Percentiles rank a stretch among this genome's conserved stretches.
Evolutionary conservation across 495 filamentous ascomycete species (phyloP).

Genomic region (Penicillium roqueforti): DNA sequence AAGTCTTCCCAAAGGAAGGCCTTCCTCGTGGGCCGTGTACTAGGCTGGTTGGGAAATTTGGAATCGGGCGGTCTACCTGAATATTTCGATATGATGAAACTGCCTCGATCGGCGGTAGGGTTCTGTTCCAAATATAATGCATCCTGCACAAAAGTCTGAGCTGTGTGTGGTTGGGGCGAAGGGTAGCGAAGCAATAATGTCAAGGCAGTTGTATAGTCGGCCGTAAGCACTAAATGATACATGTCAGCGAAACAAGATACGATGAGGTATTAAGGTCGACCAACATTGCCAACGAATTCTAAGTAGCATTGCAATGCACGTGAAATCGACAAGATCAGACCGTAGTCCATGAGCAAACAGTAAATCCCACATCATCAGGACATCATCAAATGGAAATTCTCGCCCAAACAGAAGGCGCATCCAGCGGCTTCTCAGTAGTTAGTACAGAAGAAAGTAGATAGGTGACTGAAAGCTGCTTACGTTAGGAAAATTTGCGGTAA

Average conservation of each 20-base stretch:
- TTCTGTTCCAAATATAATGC: slow-evolving; percentile 81
- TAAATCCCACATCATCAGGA: slow-evolving; percentile 82
- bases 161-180: slow-evolving; percentile 55
- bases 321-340: slow-evolving; percentile 77
- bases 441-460: neutral
- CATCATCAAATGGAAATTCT: slow-evolving; percentile 84
- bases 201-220: slow-evolving; percentile 80
- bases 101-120: slow-evolving; percentile 65
- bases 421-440: slow-evolving; percentile 65
- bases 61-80: slow-evolving; percentile 59
- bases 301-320: slow-evolving; percentile 91
- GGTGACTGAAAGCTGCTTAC: slow-evolving; percentile 36
- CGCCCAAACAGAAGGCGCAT: slow-evolving; percentile 88
- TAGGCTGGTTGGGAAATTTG: slow-evolving; percentile 31
- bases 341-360: slow-evolving; percentile 84
- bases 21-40: slow-evolving; percentile 26
- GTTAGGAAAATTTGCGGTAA: slow-evolving; percentile 97
- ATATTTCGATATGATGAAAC: slow-evolving; percentile 76
- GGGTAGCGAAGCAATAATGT: slow-evolving; percentile 78
- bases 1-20: slow-evolving; percentile 35
- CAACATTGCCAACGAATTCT: slow-evolving; percentile 86
- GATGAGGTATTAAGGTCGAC: slow-evolving; percentile 22
- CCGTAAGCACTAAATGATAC: slow-evolving; percentile 60
- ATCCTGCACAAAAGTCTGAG: slow-evolving; percentile 79
- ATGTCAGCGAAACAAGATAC: slow-evolving; percentile 22